Conservation (phyloP, 306 rosid genomes). For the Cucurbita pepo region DNA sequence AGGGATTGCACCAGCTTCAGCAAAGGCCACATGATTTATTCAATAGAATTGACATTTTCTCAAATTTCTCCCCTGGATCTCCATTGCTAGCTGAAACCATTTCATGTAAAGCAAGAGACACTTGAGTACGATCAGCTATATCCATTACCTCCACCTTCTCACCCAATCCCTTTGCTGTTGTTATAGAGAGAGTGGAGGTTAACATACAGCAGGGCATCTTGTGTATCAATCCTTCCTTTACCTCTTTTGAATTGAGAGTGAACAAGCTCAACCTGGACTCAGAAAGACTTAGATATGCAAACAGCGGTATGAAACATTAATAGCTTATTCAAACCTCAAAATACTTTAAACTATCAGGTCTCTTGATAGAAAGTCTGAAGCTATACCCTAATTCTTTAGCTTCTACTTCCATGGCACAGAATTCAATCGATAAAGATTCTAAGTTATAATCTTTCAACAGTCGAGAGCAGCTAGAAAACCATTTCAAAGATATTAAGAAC, state of each 20-base stretch:
- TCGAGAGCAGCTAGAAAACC: neutral
- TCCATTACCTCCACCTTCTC: slow-evolving; percentile 68
- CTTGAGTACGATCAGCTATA: slow-evolving; percentile 66
- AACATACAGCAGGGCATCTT: slow-evolving; percentile 48
- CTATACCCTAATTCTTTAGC: neutral
- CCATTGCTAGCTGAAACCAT: slow-evolving; percentile 67
- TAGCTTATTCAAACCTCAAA: neutral
- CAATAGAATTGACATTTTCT: slow-evolving; percentile 74
- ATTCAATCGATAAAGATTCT: neutral
- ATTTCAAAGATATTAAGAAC: neutral
- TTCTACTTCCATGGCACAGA: neutral
- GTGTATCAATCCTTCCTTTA: slow-evolving; percentile 55
- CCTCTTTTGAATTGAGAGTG: slow-evolving; percentile 85
- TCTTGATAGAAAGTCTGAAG: neutral
- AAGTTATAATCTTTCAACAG: neutral
- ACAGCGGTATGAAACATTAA: neutral
- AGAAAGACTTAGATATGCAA: slow-evolving; percentile 3
- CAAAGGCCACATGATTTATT: slow-evolving; percentile 87
- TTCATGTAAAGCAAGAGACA: slow-evolving; percentile 85
- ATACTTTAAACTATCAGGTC: neutral
- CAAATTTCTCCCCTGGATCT: slow-evolving; percentile 80
- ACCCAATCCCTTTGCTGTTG: slow-evolving; percentile 38
- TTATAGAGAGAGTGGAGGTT: slow-evolving; percentile 49
- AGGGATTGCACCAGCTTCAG: slow-evolving; percentile 96
- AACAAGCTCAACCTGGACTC: slow-evolving; percentile 76